Percentiles rank a stretch among this genome's conserved stretches.
Conservation (phyloP, 805 yeast genomes). For the Nakazawaea molendinolei region DNA sequence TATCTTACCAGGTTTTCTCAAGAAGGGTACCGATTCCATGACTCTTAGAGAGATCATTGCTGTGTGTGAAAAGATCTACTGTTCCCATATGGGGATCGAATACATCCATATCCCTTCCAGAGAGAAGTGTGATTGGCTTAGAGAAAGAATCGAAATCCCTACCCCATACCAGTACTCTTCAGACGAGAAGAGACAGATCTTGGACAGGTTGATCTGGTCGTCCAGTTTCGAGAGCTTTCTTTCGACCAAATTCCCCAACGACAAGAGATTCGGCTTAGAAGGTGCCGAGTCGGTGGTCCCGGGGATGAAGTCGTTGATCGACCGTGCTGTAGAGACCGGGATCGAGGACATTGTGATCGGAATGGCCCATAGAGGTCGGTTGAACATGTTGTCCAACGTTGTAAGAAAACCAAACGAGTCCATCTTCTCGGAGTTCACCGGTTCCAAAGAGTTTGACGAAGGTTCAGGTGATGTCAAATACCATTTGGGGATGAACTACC, state of each 20-base stretch:
- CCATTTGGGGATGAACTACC: conserved; percentile 98
- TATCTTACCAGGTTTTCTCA: conserved; percentile 86
- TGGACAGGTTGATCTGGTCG: conserved; percentile 96
- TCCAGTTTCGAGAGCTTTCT: conserved; percentile 89
- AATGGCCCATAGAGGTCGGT: conserved; percentile 99
- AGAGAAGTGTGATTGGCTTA: conserved; percentile 95
- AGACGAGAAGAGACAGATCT: conserved; percentile 92
- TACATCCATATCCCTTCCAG: conserved; percentile 95
- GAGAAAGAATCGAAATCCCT: conserved; percentile 94
- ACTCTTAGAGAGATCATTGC: conserved; percentile 72
- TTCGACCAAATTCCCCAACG: conserved; percentile 94
- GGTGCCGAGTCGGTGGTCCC: conserved; percentile 97
- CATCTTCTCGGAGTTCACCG: conserved; percentile 92
- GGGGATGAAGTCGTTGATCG: conserved; percentile 94
- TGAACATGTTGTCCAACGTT: conserved; percentile 95
- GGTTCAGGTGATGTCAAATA: conserved; percentile 99
- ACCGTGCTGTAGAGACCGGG: conserved; percentile 86
- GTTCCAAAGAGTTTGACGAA: conserved; percentile 84
- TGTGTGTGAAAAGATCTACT: conserved; percentile 78
- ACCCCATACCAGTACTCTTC: conserved; percentile 71
- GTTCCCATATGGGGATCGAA: conserved; percentile 87
- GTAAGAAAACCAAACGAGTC: conserved; percentile 98
- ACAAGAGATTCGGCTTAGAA: conserved; percentile 96
- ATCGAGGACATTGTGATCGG: conserved; percentile 96
- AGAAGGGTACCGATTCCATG: conserved; percentile 50